Conservation (phyloP, 345 rosid genomes). For the Pistacia vera region DNA sequence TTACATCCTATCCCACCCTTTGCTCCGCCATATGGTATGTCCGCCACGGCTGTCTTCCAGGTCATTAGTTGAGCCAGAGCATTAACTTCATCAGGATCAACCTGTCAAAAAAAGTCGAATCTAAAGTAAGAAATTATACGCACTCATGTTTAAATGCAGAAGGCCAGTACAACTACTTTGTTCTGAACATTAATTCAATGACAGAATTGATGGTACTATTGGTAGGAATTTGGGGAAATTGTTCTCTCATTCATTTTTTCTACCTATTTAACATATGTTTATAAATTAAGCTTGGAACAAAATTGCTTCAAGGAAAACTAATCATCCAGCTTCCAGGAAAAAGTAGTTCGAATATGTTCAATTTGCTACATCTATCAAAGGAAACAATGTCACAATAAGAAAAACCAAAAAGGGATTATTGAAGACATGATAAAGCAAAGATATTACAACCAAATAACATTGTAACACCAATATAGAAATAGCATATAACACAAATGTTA, state of each 20-base stretch:
- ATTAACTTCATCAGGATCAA: slow-evolving; percentile 96
- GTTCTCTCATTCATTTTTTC: background rate
- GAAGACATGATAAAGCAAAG: background rate
- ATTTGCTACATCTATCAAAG: background rate
- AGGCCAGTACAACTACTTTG: background rate
- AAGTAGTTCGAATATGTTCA: too few relatives aligned
- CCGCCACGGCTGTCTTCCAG: slow-evolving; percentile 97
- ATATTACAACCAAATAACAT: background rate
- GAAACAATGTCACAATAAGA: background rate
- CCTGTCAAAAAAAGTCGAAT: slow-evolving; percentile 48
- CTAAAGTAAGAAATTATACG: background rate
- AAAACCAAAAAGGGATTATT: background rate
- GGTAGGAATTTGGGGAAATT: background rate
- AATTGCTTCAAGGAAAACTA: background rate
- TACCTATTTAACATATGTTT: background rate
- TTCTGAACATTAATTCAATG: background rate
- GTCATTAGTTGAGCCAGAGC: slow-evolving; percentile 98
- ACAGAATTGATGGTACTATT: background rate
- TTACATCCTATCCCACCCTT: slow-evolving; percentile 94
- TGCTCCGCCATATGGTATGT: slow-evolving; percentile 97
- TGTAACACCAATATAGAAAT: background rate
- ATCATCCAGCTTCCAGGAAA: background rate
- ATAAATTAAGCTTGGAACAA: background rate
- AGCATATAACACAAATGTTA: background rate
- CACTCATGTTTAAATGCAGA: background rate